Conservation (phyloP, 495 filamentous ascomycete genomes). For the Poronia punctata region DNA sequence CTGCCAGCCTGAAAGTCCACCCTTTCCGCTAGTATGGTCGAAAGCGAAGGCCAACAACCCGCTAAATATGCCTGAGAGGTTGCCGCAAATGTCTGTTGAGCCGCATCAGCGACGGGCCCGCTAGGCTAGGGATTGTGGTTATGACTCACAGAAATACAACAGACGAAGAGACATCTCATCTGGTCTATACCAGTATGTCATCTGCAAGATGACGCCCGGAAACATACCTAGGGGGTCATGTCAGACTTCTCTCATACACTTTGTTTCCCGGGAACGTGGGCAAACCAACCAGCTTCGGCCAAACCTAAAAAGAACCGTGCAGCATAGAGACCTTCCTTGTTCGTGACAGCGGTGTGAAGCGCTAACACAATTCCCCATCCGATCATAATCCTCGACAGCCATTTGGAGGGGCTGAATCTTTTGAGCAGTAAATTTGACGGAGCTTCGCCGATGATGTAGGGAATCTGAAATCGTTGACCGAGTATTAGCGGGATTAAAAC, state of each 20-base stretch:
- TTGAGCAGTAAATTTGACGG: constrained; percentile 38
- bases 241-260: background rate
- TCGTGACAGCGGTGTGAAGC: constrained; percentile 30
- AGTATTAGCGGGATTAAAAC: no score
- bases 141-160: constrained; percentile 28
- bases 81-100: constrained; percentile 21
- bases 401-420: constrained; percentile 30
- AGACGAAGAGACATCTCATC: constrained; percentile 35
- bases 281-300: constrained; percentile 27
- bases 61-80: constrained; percentile 29
- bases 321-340: constrained; percentile 27
- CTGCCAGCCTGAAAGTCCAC: constrained; percentile 37
- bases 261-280: constrained; percentile 14
- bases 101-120: background rate
- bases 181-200: constrained; percentile 40
- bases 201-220: constrained; percentile 34
- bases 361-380: constrained; percentile 31
- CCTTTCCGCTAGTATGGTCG: constrained; percentile 24
- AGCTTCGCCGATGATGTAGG: constrained; percentile 40
- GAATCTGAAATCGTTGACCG: no score
- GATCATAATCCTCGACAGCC: constrained; percentile 34
- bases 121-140: background rate
- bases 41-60: constrained; percentile 38
- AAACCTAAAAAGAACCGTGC: constrained; percentile 34
- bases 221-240: constrained; percentile 22